These are phyloP conservation scores for Ophiostoma australiae DNA, from an alignment of 2,329 filamentous ascomycete species.

Conservation along the genomic window DNA sequence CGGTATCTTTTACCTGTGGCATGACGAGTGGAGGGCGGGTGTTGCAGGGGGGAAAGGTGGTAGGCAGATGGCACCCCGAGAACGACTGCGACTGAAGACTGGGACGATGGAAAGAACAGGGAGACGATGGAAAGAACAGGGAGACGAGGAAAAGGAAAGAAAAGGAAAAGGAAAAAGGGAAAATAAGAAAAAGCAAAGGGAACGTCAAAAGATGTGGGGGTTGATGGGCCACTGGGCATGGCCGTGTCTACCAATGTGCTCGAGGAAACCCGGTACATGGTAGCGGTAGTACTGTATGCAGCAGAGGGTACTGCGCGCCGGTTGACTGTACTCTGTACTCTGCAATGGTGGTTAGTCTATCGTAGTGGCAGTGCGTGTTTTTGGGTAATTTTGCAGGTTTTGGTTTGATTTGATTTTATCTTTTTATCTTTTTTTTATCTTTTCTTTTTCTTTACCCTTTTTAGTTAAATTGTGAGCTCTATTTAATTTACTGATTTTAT, in stretches of 20 bases:
- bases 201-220: slow-evolving; percentile 5
- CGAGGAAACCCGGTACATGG: background rate
- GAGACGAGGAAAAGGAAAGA: background rate
- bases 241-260: background rate
- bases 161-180: background rate
- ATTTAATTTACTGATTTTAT: slow-evolving; percentile 1
- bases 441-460: background rate
- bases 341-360: no score
- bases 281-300: background rate
- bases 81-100: background rate
- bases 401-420: background rate
- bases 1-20: background rate
- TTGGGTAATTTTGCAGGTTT: no score
- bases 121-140: background rate
- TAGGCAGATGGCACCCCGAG: background rate
- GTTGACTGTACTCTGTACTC: no score
- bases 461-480: background rate
- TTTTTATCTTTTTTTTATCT: background rate
- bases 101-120: background rate
- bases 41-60: background rate
- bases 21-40: slow-evolving; percentile 8
- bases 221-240: background rate
- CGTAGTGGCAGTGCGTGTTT: background rate
- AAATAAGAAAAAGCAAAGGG: background rate
- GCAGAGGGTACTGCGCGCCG: background rate